These are phyloP conservation scores for Volutella citrinella DNA, from an alignment of 2,329 filamentous ascomycete genomes.

Conservation along the genomic window DNA sequence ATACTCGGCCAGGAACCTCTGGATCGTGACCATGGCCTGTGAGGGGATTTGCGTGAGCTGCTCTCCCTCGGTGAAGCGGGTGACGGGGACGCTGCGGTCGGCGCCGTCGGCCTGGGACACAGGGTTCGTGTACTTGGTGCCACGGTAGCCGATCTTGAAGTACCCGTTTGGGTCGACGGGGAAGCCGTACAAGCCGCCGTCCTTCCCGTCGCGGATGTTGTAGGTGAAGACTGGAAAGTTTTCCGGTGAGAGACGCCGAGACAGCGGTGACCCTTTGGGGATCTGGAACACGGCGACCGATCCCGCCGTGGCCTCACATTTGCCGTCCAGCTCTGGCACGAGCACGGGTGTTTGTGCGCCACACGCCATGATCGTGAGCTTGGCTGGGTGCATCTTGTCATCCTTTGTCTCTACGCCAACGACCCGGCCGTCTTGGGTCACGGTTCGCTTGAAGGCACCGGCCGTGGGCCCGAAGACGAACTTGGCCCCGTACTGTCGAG, in stretches of 20 bases:
- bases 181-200: slow-evolving; percentile 47
- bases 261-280: slow-evolving; percentile 34
- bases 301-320: slow-evolving; percentile 48
- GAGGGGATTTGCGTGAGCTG: slow-evolving; percentile 23
- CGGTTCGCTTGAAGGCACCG: slow-evolving; percentile 29
- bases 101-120: slow-evolving; percentile 31
- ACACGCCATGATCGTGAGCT: slow-evolving; percentile 37
- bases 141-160: slow-evolving; percentile 49
- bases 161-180: slow-evolving; percentile 37
- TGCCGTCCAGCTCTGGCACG: slow-evolving; percentile 35
- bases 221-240: slow-evolving; percentile 43
- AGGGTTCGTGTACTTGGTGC: slow-evolving; percentile 48
- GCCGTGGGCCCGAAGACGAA: slow-evolving; percentile 34
- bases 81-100: slow-evolving; percentile 38
- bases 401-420: slow-evolving; percentile 39
- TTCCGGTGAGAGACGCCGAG: slow-evolving; percentile 37
- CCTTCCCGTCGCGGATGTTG: slow-evolving; percentile 18
- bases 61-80: slow-evolving; percentile 30
- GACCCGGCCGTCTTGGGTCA: slow-evolving; percentile 21
- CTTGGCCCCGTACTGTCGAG: slow-evolving; percentile 36
- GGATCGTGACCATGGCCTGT: slow-evolving; percentile 26
- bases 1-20: slow-evolving; percentile 35
- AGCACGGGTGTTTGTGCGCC: slow-evolving; percentile 43
- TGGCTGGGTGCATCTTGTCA: slow-evolving; percentile 29
- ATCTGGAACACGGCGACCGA: slow-evolving; percentile 43